Base-by-base conservation (phyloP, 2,329 filamentous ascomycete genomes). In the Colletotrichum costaricense region DNA sequence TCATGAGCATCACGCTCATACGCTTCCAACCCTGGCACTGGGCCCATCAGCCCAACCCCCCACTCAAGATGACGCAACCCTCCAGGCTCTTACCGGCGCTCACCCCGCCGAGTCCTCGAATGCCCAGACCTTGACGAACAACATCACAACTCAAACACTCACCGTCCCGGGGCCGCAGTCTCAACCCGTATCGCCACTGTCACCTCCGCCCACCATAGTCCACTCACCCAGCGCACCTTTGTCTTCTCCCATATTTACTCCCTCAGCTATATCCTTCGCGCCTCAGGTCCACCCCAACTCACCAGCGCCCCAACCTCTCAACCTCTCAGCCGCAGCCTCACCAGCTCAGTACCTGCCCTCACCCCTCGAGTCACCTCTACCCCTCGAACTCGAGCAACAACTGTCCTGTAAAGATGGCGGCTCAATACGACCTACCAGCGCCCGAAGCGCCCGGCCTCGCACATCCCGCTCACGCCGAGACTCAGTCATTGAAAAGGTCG, bases 401-500 rank as follows among this genome's bases (percentile, higher is more conserved):
- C 59, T 58, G 24, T 58, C 60, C 14, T 59, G 55, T 42, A 72
- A 67, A 46, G 68, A 74, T 63, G 57, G 33, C 30, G 69, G 35
- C 62, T 71, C 68, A 5, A 60, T 72, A 28, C 71, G 71, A 11
- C 57, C 71, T n/a, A 49, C 42, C 42, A 49, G 42, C 42, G 42
- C 42, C 16, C 67, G 56, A 46, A 73, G 71, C 56, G 60, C 67
- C 56, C 62, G 68, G 30, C 72, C 72, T 52, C 72, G 63, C 57
- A 74, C 72, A n/a, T 72, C 72, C 57, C 67, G 72, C 58, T 71
- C 72, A 14, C 67, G 68, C 11, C 69, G 67, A 7, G 72, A 68
- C 63, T 71, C 72, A n/a, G 72, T 74, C n/a, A 72, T 72, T n/a
- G 72, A 74, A 19, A 74, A 74, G 33, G 69, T 71, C 38, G 72